A percentile compares a stretch with the other conserved stretches of the same genome.
phyloP scores from a whole-genome alignment of 163 green algal genomes.

The Smithsoniella earleae region DNA sequence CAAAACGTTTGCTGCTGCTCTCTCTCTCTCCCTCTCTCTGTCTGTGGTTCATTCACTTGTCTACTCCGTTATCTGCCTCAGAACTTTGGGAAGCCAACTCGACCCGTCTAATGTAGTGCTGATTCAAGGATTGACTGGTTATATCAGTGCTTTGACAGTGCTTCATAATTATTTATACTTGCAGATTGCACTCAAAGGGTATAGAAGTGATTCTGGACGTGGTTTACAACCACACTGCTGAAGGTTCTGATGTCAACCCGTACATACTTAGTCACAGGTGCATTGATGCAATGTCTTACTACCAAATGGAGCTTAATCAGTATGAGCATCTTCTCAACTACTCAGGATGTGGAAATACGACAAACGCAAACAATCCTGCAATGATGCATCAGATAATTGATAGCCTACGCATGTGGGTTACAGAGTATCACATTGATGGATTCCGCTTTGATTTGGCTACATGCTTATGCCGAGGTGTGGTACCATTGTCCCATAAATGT shows the following conservation, averaged over 20 bases:
- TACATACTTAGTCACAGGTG: conserved; percentile 34
- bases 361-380: conserved; percentile 86
- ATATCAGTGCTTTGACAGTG: too few relatives aligned
- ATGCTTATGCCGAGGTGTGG: conserved; percentile 64
- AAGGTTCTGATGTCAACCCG: conserved; percentile 66
- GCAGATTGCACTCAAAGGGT: conserved; percentile 59
- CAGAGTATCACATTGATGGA: conserved; percentile 90
- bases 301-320: conserved; percentile 67
- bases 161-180: too few relatives aligned
- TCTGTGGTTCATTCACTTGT: too few relatives aligned
- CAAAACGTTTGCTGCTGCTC: conserved; percentile 37
- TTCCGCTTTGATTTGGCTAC: conserved; percentile 97
- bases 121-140: too few relatives aligned
- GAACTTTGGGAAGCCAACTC: too few relatives aligned
- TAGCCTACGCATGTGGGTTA: conserved; percentile 57
- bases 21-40: too few relatives aligned
- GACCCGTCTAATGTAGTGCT: too few relatives aligned
- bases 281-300: conserved; percentile 56
- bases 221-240: conserved; percentile 98
- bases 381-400: conserved; percentile 80
- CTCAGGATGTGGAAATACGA: conserved; percentile 90
- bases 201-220: conserved; percentile 96
- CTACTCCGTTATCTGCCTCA: too few relatives aligned
- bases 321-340: conserved; percentile 81
- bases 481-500: too few relatives aligned